Evolutionary conservation across 2,329 filamentous ascomycete species (phyloP), one percentile per base, ranked within the genome.

Genomic region (Beauveria medogensis): DNA sequence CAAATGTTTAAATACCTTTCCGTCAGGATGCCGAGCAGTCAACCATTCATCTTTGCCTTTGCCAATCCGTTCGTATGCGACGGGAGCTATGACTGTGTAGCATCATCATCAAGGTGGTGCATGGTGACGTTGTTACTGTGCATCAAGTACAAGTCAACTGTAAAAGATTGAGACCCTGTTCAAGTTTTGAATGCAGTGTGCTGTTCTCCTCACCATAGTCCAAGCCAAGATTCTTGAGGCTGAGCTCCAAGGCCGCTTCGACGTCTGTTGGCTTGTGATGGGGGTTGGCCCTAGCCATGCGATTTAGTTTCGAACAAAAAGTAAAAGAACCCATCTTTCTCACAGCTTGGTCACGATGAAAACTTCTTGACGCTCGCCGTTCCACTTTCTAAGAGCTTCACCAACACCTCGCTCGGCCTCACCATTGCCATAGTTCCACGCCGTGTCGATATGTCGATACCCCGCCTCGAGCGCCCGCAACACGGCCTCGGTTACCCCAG

Each of bases 111-210:
- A 1, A 22, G 18, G 16, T 6, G 18, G 3, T 26, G 5, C 14
- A 7, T 46, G 6, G 14, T 24, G 8, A n/a, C 16, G 24, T 24
- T 48, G 47, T 52, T 54, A 60, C 58, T 41, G 16, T 60, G 58
- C 58, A 60, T 60, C 50, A 60, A 55, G 41, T 54, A 55, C 43
- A 60, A 55, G 28, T 60, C 58, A 10, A 60, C 58, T 60, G 16
- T n/a, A 20, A 4, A 43, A 6, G 1, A 9, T 51, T 18, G 41
- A 34, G 10, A n/a, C 2, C 4, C 3, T 7, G 22, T 1, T 10
- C 26, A 50, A 20, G 2, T 8, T 43, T 24, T 26, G 18, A 34
- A 2, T 18, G 7, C 5, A 37, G 4, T 2, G 18, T 22, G 6
- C 6, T 1, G 12, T 1, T 8, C n/a, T 22, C 18, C 18, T 40